Base-by-base conservation (phyloP, 768 basidiomycete species). In the Gloeostereum incarnatum region DNA sequence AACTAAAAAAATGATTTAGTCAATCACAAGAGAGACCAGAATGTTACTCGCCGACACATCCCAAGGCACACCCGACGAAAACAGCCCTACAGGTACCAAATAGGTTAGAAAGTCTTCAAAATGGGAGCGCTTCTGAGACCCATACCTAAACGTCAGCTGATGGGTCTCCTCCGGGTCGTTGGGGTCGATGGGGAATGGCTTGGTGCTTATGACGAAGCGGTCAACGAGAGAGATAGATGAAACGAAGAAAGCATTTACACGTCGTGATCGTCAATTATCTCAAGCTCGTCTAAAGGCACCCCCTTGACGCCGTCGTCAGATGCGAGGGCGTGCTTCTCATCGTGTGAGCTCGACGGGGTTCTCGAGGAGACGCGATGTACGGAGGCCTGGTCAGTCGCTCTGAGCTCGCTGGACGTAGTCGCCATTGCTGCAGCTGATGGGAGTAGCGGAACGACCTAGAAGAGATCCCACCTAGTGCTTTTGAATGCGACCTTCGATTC, bases 131-230 rank as follows among this genome's bases (percentile, higher is more conserved):
- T 27, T 8, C 14, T 8, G 14, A 27, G 8, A 11, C 16, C 26
- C 52, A 17, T 14, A 64, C 62, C 66, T 63, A 45, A 74, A 43
- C 7, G 73, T 71, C 33, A 77, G 64, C 50, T 71, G 73, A 40
- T 69, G 68, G 11, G 63, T 65, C 48, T 75, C 72, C 24, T 63
- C 65, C 0, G 57, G 49, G 10, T 64, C 64, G 46, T 68, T 49
- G 10, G 71, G 68, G 43, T 72, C 66, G 14, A 70, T 50, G 27
- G 75, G 75, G 58, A 80, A 78, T 3, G 75, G 75, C 32, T 59
- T 58, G 16, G 65, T 48, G 22, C 66, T 68, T 17, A 21, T 26
- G n/a, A 29, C 5, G 23, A 6, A 14, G 22, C n/a, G 24, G 14
- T 6, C 23, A 22, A 32, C 29, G 14, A 9, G 10, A 16, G 8